Evolutionary conservation across 2,329 filamentous ascomycete species (phyloP), one percentile per base, ranked within the genome.

Genomic region (Albophoma yamanashiensis): DNA sequence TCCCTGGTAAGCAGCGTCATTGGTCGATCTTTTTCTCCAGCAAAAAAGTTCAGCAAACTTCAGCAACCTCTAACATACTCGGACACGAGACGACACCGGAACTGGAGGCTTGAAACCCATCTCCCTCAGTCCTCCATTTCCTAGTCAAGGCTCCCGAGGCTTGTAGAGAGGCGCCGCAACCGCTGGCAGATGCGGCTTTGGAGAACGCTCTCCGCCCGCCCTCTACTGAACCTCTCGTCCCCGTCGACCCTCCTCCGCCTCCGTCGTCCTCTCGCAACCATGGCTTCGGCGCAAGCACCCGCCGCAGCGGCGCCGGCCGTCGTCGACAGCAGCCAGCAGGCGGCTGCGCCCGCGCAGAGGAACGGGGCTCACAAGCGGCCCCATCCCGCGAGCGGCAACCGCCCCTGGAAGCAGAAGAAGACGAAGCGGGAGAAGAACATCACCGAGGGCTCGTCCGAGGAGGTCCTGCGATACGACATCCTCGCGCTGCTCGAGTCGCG

Each of bases 381-480:
- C 57, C 57, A 62, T 57, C 45, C 42, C 20, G 59, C 34, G 9
- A 31, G 17, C 6, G n/a, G 27, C 60, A 58, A 43, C 39, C 65
- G 67, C 38, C 61, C 65, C 40, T 69, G 68, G 67, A 74, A 76
- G 64, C 70, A 75, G 58, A 82, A 81, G 66, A 83, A 82, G 71
- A 78, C 78, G 45, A 85, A 83, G 78, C 79, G 80, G 60, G 81
- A 84, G 67, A 79, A 79, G 63, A 82, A 82, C 65, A 86, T 81
- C 62, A 82, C 82, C 50, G 82, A 82, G 63, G 86, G 84, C 11
- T 84, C 85, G 0, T 77, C 78, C 25, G 88, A 91, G 62, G 85
- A 91, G 68, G 84, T 91, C 55, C 76, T 91, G 55, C 75, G 81
- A 56, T 73, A 79, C 57, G 88, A 91, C 68, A 79, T 91, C 55